phyloP scores from a whole-genome alignment of 345 rosid species.

The Euphorbia peplus region DNA sequence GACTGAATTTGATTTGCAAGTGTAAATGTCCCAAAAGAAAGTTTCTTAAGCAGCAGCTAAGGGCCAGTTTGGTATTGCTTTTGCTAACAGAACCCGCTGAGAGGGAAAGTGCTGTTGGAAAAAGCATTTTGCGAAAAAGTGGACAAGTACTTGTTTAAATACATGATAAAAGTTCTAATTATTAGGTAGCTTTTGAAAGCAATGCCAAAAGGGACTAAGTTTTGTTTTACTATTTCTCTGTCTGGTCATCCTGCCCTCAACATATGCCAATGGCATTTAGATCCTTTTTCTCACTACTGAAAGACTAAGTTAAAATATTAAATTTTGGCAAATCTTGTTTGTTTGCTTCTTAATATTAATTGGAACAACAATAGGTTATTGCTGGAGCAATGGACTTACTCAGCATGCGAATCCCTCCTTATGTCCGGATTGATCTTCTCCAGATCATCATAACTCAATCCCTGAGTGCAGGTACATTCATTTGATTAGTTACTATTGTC shows the following conservation, averaged over 20 bases:
- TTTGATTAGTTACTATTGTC: not conserved
- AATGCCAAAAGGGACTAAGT: too few species aligned
- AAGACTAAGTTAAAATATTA: not conserved
- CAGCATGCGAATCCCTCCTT: conserved; percentile 70
- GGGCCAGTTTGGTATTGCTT: too few species aligned
- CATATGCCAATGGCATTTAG: not conserved
- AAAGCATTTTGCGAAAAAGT: too few species aligned
- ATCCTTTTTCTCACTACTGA: not conserved
- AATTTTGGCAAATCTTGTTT: not conserved
- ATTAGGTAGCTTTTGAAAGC: too few species aligned
- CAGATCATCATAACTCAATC: conserved; percentile 62
- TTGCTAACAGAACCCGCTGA: too few species aligned
- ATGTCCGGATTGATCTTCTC: conserved; percentile 69
- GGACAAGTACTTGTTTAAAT: too few species aligned
- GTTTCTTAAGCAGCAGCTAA: not conserved
- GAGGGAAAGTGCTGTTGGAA: too few species aligned
- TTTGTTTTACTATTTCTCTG: not conserved
- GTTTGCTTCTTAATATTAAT: conserved; percentile 20
- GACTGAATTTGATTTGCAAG: not conserved
- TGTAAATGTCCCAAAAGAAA: not conserved
- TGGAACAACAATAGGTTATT: conserved; percentile 56
- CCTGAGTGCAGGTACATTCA: conserved; percentile 39
- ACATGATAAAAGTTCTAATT: too few species aligned
- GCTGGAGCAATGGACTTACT: conserved; percentile 77
- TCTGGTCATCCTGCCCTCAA: not conserved